Evolutionary conservation across 1,284 basidiomycete species (phyloP), one percentile per base, ranked within the genome.

Genomic region (Irpex sp.): DNA sequence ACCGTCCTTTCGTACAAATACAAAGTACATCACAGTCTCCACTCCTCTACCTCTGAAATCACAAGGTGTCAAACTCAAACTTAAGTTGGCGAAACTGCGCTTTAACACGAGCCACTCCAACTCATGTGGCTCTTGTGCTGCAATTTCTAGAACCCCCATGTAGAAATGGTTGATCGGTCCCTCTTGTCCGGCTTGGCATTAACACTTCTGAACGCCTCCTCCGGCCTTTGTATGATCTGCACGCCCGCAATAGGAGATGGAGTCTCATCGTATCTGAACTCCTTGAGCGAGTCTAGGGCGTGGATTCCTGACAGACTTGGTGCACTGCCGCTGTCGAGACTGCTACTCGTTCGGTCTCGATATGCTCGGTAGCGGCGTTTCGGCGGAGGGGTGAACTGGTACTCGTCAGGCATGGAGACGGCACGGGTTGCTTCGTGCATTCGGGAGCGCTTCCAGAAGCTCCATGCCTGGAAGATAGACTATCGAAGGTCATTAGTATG

Each of bases 381-480:
- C 31, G 54, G 54, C 21, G 26, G 54, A 36, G 54, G 54, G 9
- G 54, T 56, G 54, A 56, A 36, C n/a, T 17, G 7, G 17, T 9
- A 52, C 26, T 11, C 31, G n/a, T 56, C 54, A 17, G 26, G 13
- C 9, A 13, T 56, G 11, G 40, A 15, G 8, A 44, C 40, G 15
- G 13, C 34, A 3, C 54, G 54, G 17, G 21, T n/a, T n/a, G 49
- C 34, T 9, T 56, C 54, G n/a, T 56, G 19, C 13, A 36, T 36
- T 11, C 19, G 26, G 5, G 54, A 26, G 34, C 54, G 38, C 21
- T 64, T 63, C 62, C 65, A 66, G 51, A 69, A 64, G 19, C 63
- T 60, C 72, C 73, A 74, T 7, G 66, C 67, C 9, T 65, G 65
- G 7, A 71, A 51, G 51, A 73, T 62, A 37, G 69, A 68, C 70